A percentile compares a stretch with the other conserved stretches of the same genome.
These are phyloP conservation scores for Pyracantha coccinea DNA, from an alignment of 331 rosid genomes.

Conservation along the genomic window DNA sequence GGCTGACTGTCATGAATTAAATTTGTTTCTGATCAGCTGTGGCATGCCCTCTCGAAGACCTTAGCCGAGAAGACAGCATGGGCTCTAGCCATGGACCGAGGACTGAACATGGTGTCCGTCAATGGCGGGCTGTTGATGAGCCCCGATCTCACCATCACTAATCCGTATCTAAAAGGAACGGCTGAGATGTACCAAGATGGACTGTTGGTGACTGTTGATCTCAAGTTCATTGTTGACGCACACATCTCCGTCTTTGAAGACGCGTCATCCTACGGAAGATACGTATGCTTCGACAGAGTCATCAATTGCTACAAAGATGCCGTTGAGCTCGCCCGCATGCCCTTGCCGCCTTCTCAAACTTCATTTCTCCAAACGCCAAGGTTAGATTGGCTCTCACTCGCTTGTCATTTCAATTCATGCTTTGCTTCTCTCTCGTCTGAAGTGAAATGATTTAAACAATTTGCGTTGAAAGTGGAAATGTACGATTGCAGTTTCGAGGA, in stretches of 20 bases:
- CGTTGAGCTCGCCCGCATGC: conserved; percentile 19
- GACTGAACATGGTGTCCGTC: conserved; percentile 27
- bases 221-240: conserved; percentile 21
- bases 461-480: not conserved
- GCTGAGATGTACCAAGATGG: conserved; percentile 40
- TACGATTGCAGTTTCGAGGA: not conserved
- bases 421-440: not conserved
- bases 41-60: conserved; percentile 36
- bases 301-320: conserved; percentile 18
- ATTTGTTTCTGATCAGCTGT: conserved; percentile 16
- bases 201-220: conserved; percentile 30
- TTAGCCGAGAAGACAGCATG: conserved; percentile 32
- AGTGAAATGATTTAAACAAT: not conserved
- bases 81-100: conserved; percentile 38
- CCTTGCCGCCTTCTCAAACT: conserved; percentile 10
- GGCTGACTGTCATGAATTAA: not conserved
- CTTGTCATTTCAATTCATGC: no score
- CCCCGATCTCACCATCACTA: conserved; percentile 14
- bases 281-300: conserved; percentile 25
- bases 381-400: no score
- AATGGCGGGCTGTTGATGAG: conserved; percentile 24
- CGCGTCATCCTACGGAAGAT: conserved; percentile 26
- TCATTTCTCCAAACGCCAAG: not conserved
- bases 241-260: conserved; percentile 34
- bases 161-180: conserved; percentile 30